phyloP scores from a whole-genome alignment of 2,329 filamentous ascomycete species.

The Fusarium longipes region DNA sequence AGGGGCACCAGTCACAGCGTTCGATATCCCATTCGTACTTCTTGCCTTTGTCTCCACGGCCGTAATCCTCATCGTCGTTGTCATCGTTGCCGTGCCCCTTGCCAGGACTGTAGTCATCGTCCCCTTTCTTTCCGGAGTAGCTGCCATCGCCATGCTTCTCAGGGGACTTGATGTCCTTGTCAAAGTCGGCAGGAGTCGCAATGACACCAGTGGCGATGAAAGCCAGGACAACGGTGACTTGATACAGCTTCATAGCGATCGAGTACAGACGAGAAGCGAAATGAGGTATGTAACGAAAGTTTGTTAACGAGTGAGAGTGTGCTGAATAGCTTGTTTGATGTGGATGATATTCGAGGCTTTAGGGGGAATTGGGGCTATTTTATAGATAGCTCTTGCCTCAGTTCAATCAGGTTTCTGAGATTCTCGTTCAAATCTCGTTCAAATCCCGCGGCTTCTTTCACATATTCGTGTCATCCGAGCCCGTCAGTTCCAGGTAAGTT shows the following conservation, averaged over 20 bases:
- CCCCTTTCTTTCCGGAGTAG: neutral
- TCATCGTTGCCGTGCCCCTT: neutral
- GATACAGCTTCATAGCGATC: slow-evolving; percentile 28
- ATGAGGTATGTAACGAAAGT: slow-evolving; percentile 14
- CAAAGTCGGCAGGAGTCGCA: slow-evolving; percentile 15
- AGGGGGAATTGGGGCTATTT: neutral
- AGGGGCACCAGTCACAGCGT: slow-evolving; percentile 22
- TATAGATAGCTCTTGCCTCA: slow-evolving; percentile 10
- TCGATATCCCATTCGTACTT: slow-evolving; percentile 26
- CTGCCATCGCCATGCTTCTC: neutral
- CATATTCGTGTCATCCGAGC: neutral
- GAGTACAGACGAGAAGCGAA: neutral
- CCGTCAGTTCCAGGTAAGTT: neutral
- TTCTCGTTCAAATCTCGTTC: neutral
- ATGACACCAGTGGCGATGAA: slow-evolving; percentile 34
- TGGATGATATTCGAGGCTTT: neutral
- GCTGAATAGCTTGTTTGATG: slow-evolving; percentile 25
- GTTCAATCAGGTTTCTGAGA: neutral
- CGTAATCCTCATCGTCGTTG: slow-evolving; percentile 18
- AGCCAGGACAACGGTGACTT: slow-evolving; percentile 26
- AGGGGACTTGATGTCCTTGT: neutral
- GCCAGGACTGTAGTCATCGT: neutral
- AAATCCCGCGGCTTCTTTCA: neutral
- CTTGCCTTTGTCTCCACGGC: slow-evolving; percentile 14
- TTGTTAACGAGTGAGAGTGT: slow-evolving; percentile 6